Percentiles rank a stretch among this genome's conserved stretches.
phyloP scores from a whole-genome alignment of 306 rosid species.

The Lablab purpureus region DNA sequence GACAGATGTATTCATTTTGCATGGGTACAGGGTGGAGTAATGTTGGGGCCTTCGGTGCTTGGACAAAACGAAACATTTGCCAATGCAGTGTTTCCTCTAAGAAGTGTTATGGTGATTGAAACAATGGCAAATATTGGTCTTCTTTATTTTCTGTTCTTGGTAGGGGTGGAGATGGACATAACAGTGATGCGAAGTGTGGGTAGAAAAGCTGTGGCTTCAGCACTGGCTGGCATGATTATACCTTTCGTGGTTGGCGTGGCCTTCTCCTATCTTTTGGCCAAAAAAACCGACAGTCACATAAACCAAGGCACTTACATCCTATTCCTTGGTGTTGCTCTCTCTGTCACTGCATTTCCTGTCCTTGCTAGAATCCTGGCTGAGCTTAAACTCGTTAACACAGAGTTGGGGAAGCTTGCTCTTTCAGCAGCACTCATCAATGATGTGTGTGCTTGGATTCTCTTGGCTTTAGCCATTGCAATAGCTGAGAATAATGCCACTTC shows the following conservation, averaged over 20 bases:
- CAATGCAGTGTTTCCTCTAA: slow-evolving; percentile 64
- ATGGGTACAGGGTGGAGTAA: slow-evolving; percentile 71
- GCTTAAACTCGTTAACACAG: slow-evolving; percentile 84
- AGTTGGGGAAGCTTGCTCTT: slow-evolving; percentile 77
- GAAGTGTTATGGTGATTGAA: slow-evolving; percentile 88
- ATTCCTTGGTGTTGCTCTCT: slow-evolving; percentile 88
- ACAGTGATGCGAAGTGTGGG: slow-evolving; percentile 64
- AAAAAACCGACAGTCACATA: not conserved
- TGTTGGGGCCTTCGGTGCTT: slow-evolving; percentile 88
- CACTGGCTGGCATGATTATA: slow-evolving; percentile 72
- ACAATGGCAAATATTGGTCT: slow-evolving; percentile 94
- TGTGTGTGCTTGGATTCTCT: slow-evolving; percentile 84
- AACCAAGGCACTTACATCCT: slow-evolving; percentile 64
- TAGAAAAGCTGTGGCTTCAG: slow-evolving; percentile 61
- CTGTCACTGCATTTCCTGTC: slow-evolving; percentile 87
- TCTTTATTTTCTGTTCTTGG: slow-evolving; percentile 81
- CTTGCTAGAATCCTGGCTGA: slow-evolving; percentile 82
- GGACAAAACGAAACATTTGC: slow-evolving; percentile 65
- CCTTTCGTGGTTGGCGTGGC: slow-evolving; percentile 68
- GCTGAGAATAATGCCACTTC: slow-evolving; percentile 59
- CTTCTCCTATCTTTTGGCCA: slow-evolving; percentile 56
- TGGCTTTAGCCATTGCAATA: slow-evolving; percentile 85
- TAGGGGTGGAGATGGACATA: slow-evolving; percentile 85
- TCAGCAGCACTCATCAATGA: slow-evolving; percentile 83
- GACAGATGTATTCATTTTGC: not conserved